These are phyloP conservation scores for Clavispora carvajalis DNA, from an alignment of 805 yeast genomes.

Conservation along the genomic window DNA sequence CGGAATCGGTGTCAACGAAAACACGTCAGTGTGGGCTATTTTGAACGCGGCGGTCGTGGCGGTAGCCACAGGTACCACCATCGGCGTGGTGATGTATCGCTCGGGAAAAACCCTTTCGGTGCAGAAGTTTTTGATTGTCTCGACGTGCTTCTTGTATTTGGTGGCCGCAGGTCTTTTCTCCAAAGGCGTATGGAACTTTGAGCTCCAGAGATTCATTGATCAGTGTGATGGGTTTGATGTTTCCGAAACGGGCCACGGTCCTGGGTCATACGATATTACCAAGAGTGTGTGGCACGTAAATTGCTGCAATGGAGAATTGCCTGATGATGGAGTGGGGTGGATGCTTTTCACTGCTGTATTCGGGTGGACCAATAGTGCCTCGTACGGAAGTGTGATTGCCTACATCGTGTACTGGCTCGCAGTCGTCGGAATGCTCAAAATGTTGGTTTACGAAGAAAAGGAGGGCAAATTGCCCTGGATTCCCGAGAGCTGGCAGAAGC, in stretches of 20 bases:
- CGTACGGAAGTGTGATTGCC: constrained; percentile 77
- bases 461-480: constrained; percentile 50
- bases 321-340: constrained; percentile 77
- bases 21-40: constrained; percentile 46
- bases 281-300: constrained; percentile 90
- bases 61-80: constrained; percentile 48
- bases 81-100: constrained; percentile 65
- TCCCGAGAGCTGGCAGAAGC: constrained; percentile 13
- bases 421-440: constrained; percentile 41
- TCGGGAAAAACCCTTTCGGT: constrained; percentile 78
- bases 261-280: constrained; percentile 82
- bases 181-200: constrained; percentile 87
- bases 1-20: constrained; percentile 79
- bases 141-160: constrained; percentile 75
- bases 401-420: constrained; percentile 68
- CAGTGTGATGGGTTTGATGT: constrained; percentile 78
- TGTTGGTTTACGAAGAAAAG: constrained; percentile 45
- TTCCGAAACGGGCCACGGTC: constrained; percentile 86
- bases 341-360: constrained; percentile 83
- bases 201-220: constrained; percentile 69
- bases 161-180: constrained; percentile 86
- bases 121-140: constrained; percentile 64
- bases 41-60: constrained; percentile 63
- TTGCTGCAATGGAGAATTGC: constrained; percentile 77
- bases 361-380: constrained; percentile 94